Base-by-base conservation (phyloP, 1,139 yeast genomes). In the Magnusiomyces ingens region DNA sequence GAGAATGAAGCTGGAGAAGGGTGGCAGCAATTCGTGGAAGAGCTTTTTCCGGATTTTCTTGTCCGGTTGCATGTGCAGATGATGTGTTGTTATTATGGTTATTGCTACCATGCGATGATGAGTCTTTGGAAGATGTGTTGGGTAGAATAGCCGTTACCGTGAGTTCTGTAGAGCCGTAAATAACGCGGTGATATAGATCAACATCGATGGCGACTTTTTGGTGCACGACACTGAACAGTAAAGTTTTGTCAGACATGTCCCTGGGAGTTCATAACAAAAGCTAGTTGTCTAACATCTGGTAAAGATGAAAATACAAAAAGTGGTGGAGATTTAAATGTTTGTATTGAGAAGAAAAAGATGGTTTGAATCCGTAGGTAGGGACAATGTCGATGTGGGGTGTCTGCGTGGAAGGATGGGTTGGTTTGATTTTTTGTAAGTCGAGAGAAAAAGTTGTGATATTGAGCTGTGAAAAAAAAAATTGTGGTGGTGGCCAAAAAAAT, bases 141-240 rank as follows among this genome's bases (percentile, higher is more conserved):
- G 55, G 55, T 10, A 49, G 51, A 41, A 47, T 48, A 13, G 52
- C 44, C 6, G 55, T 51, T 13, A 91, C 74, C 1, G 94, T 85
- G 40, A 93, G 71, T 65, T 90, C 97, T 0, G 98, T 89, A 61
- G 80, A 77, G 13, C 98, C 99, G n/a, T 69, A 69, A 8, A 85
- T 67, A 36, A 70, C 64, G 55, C 76, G 74, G 40, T 72, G 70
- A 15, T 78, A 73, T 44, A 85, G 68, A 64, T 84, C 88, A n/a
- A 85, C 78, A 64, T 85, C 91, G 48, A 85, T 70, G 47, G 77
- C 76, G 17, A 85, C 85, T 63, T 82, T 77, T 65, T 85, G 94
- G 66, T 85, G 87, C 15, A 84, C 84, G 22, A 83, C 75, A 59
- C 72, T 77, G 60, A 82, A 74, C 40, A 45, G 52, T 37, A 46